Percentiles rank a stretch among this genome's conserved stretches.
phyloP scores from a whole-genome alignment of 352 stramenopile genomes.

The Phytophthora crassamura region DNA sequence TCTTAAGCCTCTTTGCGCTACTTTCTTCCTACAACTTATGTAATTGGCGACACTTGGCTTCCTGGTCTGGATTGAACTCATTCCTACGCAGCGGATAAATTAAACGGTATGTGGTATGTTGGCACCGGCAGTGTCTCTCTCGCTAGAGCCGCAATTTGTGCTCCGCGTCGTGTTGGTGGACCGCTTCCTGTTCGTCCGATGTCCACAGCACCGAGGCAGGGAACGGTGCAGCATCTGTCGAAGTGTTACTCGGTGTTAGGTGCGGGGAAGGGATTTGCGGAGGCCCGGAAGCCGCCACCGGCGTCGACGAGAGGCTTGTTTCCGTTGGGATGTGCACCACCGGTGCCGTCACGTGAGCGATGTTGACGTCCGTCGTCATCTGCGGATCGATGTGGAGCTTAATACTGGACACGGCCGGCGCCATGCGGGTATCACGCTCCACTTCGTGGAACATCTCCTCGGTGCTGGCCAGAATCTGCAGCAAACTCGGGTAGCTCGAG shows the following conservation, averaged over 20 bases:
- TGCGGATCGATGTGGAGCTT: constrained; percentile 55
- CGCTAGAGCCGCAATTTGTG: constrained; percentile 28
- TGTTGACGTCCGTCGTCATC: constrained; percentile 2
- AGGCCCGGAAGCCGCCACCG: constrained; percentile 16
- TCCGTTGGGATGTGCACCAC: constrained; percentile 25
- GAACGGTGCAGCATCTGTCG: constrained; percentile 43
- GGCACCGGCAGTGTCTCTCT: not conserved
- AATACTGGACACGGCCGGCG: constrained; percentile 55
- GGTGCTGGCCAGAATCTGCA: constrained; percentile 79
- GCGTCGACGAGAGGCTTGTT: constrained; percentile 38
- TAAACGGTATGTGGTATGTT: constrained; percentile 4
- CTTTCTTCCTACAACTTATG: not conserved
- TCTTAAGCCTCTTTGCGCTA: too few relatives aligned
- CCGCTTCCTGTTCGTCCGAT: constrained; percentile 39
- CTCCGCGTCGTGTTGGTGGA: not conserved
- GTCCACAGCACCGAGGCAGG: constrained; percentile 59
- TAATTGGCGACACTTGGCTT: constrained; percentile 1
- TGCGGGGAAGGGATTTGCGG: constrained; percentile 50
- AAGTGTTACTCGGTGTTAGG: constrained; percentile 54
- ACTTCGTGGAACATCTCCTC: constrained; percentile 86
- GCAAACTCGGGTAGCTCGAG: constrained; percentile 75
- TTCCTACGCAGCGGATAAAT: constrained; percentile 29
- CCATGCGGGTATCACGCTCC: constrained; percentile 63
- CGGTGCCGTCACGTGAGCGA: constrained; percentile 20
- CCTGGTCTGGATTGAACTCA: not conserved